A percentile compares a stretch with the other conserved stretches of the same genome.
phyloP scores from a whole-genome alignment of 192 early-diverging fungal species.

The Dissophora globulifera region DNA sequence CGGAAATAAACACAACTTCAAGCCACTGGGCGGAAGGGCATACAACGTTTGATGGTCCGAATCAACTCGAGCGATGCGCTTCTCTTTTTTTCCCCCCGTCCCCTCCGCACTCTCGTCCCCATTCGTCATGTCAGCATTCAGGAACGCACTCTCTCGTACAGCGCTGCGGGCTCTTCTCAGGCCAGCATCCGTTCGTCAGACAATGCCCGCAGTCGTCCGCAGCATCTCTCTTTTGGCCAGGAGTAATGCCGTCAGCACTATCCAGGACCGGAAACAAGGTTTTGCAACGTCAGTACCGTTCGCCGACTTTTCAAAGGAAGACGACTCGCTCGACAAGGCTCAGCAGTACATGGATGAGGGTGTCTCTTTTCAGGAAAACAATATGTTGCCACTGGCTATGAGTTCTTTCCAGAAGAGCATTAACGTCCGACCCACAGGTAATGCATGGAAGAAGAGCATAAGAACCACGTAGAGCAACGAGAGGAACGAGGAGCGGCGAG shows the following conservation, averaged over 20 bases:
- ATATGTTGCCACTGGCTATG: constrained; percentile 50
- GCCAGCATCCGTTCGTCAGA: constrained; percentile 2
- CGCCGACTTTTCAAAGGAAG: constrained; percentile 35
- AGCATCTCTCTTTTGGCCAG: constrained; percentile 19
- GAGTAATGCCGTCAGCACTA: background rate
- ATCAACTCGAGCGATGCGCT: too few species aligned
- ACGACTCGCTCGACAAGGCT: constrained; percentile 28
- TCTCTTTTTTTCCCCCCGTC: too few species aligned
- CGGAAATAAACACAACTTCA: too few species aligned
- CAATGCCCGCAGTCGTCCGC: background rate
- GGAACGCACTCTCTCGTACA: constrained; percentile 16
- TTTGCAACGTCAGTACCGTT: constrained; percentile 25
- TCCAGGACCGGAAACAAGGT: constrained; percentile 10
- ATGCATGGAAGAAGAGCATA: background rate
- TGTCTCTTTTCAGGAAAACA: constrained; percentile 35
- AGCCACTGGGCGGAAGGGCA: too few species aligned
- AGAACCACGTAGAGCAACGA: too few species aligned
- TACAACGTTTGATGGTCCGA: background rate
- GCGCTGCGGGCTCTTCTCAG: background rate
- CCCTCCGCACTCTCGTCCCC: too few species aligned
- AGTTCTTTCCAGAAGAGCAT: constrained; percentile 50
- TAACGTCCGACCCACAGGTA: constrained; percentile 50
- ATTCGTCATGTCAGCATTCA: constrained; percentile 31
- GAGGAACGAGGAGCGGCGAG: background rate
- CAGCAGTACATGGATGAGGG: constrained; percentile 50